phyloP scores from a whole-genome alignment of 2,329 filamentous ascomycete species.

The Alternaria novae-zelandiae region DNA sequence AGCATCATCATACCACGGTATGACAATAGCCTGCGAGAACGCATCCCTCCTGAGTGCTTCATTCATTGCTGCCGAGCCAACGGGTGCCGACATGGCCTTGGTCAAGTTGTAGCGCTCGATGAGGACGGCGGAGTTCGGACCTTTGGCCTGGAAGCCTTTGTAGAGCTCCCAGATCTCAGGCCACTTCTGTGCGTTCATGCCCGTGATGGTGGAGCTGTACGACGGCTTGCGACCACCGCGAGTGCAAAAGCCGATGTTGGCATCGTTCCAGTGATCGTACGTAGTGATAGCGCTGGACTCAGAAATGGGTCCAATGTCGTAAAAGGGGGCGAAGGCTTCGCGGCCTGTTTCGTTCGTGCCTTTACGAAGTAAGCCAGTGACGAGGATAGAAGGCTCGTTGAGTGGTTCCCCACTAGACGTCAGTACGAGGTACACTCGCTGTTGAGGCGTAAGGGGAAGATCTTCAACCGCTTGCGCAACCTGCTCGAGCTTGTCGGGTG shows the following conservation, averaged over 20 bases:
- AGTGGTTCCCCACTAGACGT: slow-evolving; percentile 29
- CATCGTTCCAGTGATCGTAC: slow-evolving; percentile 51
- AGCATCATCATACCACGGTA: slow-evolving; percentile 50
- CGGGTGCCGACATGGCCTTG: slow-evolving; percentile 31
- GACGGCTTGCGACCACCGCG: slow-evolving; percentile 51
- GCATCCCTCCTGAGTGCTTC: slow-evolving; percentile 36
- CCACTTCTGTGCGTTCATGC: slow-evolving; percentile 48
- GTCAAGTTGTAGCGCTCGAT: slow-evolving; percentile 48
- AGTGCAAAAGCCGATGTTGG: slow-evolving; percentile 46
- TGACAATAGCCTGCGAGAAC: slow-evolving; percentile 47
- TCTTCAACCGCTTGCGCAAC: slow-evolving; percentile 48
- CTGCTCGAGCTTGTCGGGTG: slow-evolving; percentile 36
- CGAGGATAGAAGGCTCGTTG: slow-evolving; percentile 29
- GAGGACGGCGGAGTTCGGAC: slow-evolving; percentile 42
- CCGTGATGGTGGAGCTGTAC: slow-evolving; percentile 44
- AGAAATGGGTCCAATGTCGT: slow-evolving; percentile 37
- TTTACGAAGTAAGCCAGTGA: slow-evolving; percentile 43
- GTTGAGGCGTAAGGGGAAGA: slow-evolving; percentile 44
- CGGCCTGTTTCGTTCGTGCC: slow-evolving; percentile 42
- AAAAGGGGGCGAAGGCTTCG: slow-evolving; percentile 46
- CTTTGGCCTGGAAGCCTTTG: slow-evolving; percentile 45
- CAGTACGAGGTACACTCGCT: slow-evolving; percentile 47
- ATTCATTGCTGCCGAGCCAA: slow-evolving; percentile 35
- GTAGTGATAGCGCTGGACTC: slow-evolving; percentile 33
- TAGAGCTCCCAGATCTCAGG: slow-evolving; percentile 50